Evolutionary conservation across 2,329 filamentous ascomycete species (phyloP).

Genomic region (Lecanicillium sp.): DNA sequence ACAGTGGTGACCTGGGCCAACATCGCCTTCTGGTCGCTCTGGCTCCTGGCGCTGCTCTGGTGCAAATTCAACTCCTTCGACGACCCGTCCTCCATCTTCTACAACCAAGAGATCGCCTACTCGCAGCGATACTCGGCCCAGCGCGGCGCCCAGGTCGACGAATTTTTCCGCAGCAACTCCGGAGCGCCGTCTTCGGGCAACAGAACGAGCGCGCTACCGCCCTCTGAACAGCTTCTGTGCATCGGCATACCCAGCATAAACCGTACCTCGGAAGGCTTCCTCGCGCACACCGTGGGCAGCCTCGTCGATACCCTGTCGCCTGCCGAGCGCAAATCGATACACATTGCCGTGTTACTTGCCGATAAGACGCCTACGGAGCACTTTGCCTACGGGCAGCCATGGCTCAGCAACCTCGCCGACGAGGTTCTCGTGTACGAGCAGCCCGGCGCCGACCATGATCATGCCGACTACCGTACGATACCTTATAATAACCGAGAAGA

Average conservation of each 20-base stretch:
- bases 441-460: constrained; percentile 6
- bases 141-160: constrained; percentile 19
- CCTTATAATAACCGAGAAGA: constrained; percentile 16
- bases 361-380: constrained; percentile 23
- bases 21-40: constrained; percentile 22
- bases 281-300: constrained; percentile 21
- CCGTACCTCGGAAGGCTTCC: constrained; percentile 20
- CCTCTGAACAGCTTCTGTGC: constrained; percentile 15
- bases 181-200: constrained; percentile 2
- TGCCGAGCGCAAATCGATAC: constrained; percentile 21
- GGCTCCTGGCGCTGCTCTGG: constrained; percentile 18
- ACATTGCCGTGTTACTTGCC: constrained; percentile 26
- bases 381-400: constrained; percentile 21
- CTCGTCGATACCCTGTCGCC: constrained; percentile 22
- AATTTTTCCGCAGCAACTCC: constrained; percentile 13
- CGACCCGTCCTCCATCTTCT: constrained; percentile 27
- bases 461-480: constrained; percentile 11
- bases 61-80: constrained; percentile 23
- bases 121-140: constrained; percentile 19
- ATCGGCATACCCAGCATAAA: constrained; percentile 27
- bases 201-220: constrained; percentile 1
- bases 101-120: constrained; percentile 12
- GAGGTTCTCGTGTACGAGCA: constrained; percentile 24
- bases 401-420: constrained; percentile 23
- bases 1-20: constrained; percentile 17